phyloP scores from a whole-genome alignment of 2,329 filamentous ascomycete genomes.

The Epicoccum nigrum region DNA sequence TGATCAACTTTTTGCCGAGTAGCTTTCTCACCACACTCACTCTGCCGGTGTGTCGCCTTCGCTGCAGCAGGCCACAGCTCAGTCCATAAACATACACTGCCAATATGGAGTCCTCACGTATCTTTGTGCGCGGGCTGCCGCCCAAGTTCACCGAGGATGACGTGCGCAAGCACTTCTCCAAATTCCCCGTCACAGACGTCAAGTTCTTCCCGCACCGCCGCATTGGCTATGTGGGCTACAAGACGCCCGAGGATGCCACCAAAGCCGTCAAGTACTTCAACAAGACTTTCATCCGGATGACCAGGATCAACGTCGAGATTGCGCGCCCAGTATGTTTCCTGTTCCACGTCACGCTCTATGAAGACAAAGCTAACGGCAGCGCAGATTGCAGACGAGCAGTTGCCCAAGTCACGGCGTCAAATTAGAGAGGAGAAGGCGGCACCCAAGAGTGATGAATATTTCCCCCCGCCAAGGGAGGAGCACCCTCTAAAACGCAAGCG shows the following conservation, averaged over 20 bases:
- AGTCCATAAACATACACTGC: not conserved
- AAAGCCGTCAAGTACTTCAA: slow-evolving; percentile 95
- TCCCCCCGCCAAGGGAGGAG: slow-evolving; percentile 32
- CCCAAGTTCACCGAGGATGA: slow-evolving; percentile 84
- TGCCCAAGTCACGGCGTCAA: slow-evolving; percentile 44
- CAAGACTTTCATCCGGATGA: slow-evolving; percentile 93
- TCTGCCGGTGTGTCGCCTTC: slow-evolving; percentile 10
- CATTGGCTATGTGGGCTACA: slow-evolving; percentile 96
- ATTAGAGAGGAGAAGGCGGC: slow-evolving; percentile 35
- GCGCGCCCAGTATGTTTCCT: slow-evolving; percentile 72
- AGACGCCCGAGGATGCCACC: slow-evolving; percentile 77
- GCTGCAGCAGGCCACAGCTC: slow-evolving; percentile 26
- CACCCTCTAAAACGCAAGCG: slow-evolving; percentile 71
- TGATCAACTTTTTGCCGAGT: slow-evolving; percentile 10
- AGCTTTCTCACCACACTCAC: slow-evolving; percentile 13
- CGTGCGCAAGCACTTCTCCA: slow-evolving; percentile 86
- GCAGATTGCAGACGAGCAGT: slow-evolving; percentile 43
- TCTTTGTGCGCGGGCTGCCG: slow-evolving; percentile 76
- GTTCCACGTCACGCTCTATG: not conserved
- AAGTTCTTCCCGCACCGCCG: slow-evolving; percentile 88
- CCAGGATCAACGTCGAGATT: slow-evolving; percentile 86
- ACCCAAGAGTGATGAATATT: slow-evolving; percentile 33
- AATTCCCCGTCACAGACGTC: slow-evolving; percentile 82
- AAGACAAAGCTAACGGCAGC: slow-evolving; percentile 32
- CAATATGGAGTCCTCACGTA: slow-evolving; percentile 75